Percentiles rank a stretch among this genome's conserved stretches.
phyloP scores from a whole-genome alignment of 768 basidiomycete genomes.

The Pleurotus giganteus region DNA sequence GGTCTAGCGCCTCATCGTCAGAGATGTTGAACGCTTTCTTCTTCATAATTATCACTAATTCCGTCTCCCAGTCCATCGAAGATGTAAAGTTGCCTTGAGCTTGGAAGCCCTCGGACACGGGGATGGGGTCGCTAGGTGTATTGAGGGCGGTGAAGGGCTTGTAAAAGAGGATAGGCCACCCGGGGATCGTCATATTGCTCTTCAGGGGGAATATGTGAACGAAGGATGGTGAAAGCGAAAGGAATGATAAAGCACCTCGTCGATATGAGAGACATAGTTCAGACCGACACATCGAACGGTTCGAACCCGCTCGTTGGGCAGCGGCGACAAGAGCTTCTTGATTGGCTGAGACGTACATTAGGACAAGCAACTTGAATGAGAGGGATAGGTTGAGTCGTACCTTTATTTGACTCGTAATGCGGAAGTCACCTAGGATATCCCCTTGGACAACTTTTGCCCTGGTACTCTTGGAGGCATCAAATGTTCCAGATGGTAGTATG shows the following conservation, averaged over 20 bases:
- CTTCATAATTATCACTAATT: slow-evolving; percentile 41
- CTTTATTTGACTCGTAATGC: slow-evolving; percentile 32
- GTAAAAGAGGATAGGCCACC: slow-evolving; percentile 35
- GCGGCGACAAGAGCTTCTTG: slow-evolving; percentile 31
- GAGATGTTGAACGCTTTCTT: slow-evolving; percentile 41
- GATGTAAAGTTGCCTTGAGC: slow-evolving; percentile 39
- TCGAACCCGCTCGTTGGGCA: slow-evolving; percentile 28
- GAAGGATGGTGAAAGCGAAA: background rate
- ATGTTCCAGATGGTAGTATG: slow-evolving; percentile 26
- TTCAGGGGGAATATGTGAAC: slow-evolving; percentile 4
- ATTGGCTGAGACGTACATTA: slow-evolving; percentile 21
- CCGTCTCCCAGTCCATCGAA: slow-evolving; percentile 40
- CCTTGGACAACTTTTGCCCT: slow-evolving; percentile 31
- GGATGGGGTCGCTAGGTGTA: slow-evolving; percentile 32
- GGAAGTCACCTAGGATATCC: slow-evolving; percentile 34
- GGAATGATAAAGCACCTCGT: slow-evolving; percentile 21
- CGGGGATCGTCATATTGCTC: slow-evolving; percentile 32
- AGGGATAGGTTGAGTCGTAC: slow-evolving; percentile 14
- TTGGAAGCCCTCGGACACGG: slow-evolving; percentile 35
- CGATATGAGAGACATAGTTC: slow-evolving; percentile 33
- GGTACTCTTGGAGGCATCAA: slow-evolving; percentile 31
- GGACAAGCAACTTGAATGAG: background rate
- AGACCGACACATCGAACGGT: slow-evolving; percentile 36
- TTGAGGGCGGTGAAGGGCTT: slow-evolving; percentile 35
- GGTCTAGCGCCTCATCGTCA: slow-evolving; percentile 37